These are phyloP conservation scores for Auricularia sp. DNA, from an alignment of 768 basidiomycete genomes.

Conservation along the genomic window DNA sequence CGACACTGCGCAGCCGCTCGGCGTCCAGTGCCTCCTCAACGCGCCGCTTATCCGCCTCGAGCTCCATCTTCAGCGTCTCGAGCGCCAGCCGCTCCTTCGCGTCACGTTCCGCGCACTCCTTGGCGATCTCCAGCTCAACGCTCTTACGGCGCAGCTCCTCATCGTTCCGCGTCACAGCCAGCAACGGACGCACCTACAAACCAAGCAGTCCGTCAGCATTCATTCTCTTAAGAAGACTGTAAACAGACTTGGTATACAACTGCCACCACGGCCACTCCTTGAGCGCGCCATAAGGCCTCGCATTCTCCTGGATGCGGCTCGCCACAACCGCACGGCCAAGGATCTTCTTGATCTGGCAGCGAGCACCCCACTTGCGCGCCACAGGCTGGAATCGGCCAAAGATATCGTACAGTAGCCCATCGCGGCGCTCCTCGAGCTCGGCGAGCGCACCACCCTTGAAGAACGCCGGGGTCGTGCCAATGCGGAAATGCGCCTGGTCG, in stretches of 20 bases:
- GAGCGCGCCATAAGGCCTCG: slow-evolving; percentile 80
- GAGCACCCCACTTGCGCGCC: slow-evolving; percentile 74
- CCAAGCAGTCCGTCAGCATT: slow-evolving; percentile 5
- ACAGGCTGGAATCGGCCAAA: slow-evolving; percentile 84
- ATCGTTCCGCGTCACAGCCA: slow-evolving; percentile 87
- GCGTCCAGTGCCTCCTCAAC: slow-evolving; percentile 75
- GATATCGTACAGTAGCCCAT: slow-evolving; percentile 77
- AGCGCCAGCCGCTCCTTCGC: slow-evolving; percentile 69
- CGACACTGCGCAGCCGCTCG: slow-evolving; percentile 66
- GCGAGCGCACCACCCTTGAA: slow-evolving; percentile 98
- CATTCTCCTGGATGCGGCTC: slow-evolving; percentile 89
- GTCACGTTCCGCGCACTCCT: slow-evolving; percentile 82
- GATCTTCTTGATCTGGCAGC: slow-evolving; percentile 89
- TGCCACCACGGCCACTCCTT: slow-evolving; percentile 99
- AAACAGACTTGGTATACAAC: slow-evolving; percentile 70
- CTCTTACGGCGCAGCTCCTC: slow-evolving; percentile 86
- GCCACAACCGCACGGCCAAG: slow-evolving; percentile 86
- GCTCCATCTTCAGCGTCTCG: slow-evolving; percentile 70
- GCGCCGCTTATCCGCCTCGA: slow-evolving; percentile 76
- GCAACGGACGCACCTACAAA: slow-evolving; percentile 71
- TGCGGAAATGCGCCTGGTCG: slow-evolving; percentile 76
- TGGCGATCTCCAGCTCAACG: slow-evolving; percentile 65
- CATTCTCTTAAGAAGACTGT: slow-evolving; percentile 44
- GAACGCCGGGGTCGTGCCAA: slow-evolving; percentile 96
- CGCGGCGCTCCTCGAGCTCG: slow-evolving; percentile 87